A percentile compares a stretch with the other conserved stretches of the same genome.
These are phyloP conservation scores for Nitzschia putrida DNA, from an alignment of 108 stramenopile genomes.

Conservation along the genomic window DNA sequence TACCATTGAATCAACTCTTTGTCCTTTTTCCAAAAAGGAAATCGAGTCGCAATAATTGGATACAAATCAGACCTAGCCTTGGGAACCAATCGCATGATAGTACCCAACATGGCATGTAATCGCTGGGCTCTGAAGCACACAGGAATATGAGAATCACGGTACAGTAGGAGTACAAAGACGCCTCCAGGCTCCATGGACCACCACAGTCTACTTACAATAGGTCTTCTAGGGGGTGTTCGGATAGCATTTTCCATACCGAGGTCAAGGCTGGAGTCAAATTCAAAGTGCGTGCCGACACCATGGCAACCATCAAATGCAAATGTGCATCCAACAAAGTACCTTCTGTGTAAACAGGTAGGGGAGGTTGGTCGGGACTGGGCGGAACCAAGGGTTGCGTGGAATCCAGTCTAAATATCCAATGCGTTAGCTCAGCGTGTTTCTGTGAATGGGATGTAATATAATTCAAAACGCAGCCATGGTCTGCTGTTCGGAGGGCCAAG, in stretches of 20 bases:
- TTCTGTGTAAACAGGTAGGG: constrained; percentile 19
- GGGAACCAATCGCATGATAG: constrained; percentile 48
- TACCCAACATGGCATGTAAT: constrained; percentile 47
- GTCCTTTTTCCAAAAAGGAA: constrained; percentile 43
- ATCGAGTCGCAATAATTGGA: constrained; percentile 50
- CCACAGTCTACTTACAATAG: constrained; percentile 24
- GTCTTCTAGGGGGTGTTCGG: neutral
- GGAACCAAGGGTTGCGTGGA: constrained; percentile 29
- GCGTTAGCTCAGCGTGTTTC: constrained; percentile 50
- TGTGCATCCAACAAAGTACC: constrained; percentile 52
- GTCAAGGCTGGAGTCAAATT: constrained; percentile 37
- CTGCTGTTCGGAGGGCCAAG: constrained; percentile 53
- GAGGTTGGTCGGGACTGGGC: neutral
- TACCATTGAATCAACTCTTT: constrained; percentile 36
- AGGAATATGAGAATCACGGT: neutral
- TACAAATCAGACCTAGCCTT: constrained; percentile 50
- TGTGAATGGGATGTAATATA: constrained; percentile 26
- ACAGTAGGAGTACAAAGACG: too few species aligned
- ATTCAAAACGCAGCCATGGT: constrained; percentile 46
- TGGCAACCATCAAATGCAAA: constrained; percentile 55
- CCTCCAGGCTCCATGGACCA: too few species aligned
- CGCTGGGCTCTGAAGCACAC: constrained; percentile 27
- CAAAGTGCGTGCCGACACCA: constrained; percentile 60
- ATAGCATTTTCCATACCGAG: constrained; percentile 51
- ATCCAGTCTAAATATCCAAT: constrained; percentile 50